Conservation (phyloP, 2,329 filamentous ascomycete genomes). For the Trichophyton verrucosum region DNA sequence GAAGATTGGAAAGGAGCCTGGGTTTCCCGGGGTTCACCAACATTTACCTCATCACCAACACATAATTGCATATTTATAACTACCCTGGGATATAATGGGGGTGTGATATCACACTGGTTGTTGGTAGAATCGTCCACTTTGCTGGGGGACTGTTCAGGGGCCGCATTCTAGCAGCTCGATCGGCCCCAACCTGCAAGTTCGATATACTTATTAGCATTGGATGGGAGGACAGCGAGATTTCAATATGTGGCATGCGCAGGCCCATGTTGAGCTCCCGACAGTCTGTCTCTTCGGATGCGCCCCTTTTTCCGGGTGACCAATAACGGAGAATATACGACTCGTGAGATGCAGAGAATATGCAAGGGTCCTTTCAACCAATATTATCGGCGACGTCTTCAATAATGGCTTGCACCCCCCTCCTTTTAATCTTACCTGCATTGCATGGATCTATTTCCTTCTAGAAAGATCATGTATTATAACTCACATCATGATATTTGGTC, state of each 20-base stretch:
- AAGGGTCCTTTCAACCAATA: slow-evolving; percentile 1
- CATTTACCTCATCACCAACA: slow-evolving; percentile 1
- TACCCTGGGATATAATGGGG: not conserved
- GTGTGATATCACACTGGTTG: not conserved
- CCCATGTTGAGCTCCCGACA: slow-evolving; percentile 1
- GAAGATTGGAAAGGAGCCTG: slow-evolving; percentile 2
- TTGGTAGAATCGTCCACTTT: not conserved
- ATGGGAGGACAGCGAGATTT: slow-evolving; percentile 1
- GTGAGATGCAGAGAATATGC: slow-evolving; percentile 3
- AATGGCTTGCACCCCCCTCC: not conserved
- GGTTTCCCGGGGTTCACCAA: not conserved
- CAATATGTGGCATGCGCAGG: not conserved
- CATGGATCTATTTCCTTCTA: slow-evolving; percentile 4
- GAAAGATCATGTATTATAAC: not conserved
- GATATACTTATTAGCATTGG: not conserved
- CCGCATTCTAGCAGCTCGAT: not conserved
- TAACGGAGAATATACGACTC: slow-evolving; percentile 3
- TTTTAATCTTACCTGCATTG: slow-evolving; percentile 5
- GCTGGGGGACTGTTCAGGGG: not conserved
- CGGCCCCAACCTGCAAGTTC: not conserved
- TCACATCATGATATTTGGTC: not conserved
- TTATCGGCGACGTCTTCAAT: not conserved
- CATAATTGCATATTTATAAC: not conserved
- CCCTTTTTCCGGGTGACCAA: slow-evolving; percentile 3
- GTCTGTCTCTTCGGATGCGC: slow-evolving; percentile 4